Conservation (phyloP, 768 basidiomycete species). For the Rossbeevera mucosa region DNA sequence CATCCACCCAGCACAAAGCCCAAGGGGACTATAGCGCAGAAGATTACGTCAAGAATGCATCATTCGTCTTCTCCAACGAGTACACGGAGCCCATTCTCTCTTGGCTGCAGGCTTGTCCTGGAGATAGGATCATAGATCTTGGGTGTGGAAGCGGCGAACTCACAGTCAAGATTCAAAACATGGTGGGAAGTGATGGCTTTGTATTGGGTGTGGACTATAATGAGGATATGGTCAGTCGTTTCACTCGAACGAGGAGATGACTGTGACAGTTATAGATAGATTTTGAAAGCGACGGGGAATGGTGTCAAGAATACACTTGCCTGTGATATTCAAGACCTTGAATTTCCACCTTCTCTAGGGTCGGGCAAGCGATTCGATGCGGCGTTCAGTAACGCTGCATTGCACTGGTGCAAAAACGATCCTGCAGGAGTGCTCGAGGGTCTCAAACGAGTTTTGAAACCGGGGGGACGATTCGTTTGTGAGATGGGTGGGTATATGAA, state of each 20-base stretch:
- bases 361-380: constrained; percentile 53
- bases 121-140: constrained; percentile 69
- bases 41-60: constrained; percentile 57
- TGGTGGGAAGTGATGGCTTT: constrained; percentile 48
- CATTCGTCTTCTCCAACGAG: constrained; percentile 59
- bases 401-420: constrained; percentile 84
- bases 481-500: constrained; percentile 82
- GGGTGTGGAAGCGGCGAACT: constrained; percentile 85
- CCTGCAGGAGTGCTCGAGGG: constrained; percentile 62
- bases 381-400: constrained; percentile 72
- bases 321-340: constrained; percentile 50
- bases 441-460: constrained; percentile 57
- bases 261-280: constrained; percentile 33
- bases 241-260: background rate
- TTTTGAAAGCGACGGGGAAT: constrained; percentile 46
- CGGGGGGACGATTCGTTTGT: constrained; percentile 65
- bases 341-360: constrained; percentile 29
- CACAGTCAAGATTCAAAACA: constrained; percentile 50
- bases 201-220: constrained; percentile 70
- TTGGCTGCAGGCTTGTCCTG: constrained; percentile 56
- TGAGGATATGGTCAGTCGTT: constrained; percentile 59
- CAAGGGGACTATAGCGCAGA: constrained; percentile 53
- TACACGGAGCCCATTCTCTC: constrained; percentile 52
- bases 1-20: background rate
- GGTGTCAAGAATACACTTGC: constrained; percentile 46